Evolutionary conservation across 2,329 filamentous ascomycete genomes (phyloP).

Genomic region (Penicillium brevicompactum): DNA sequence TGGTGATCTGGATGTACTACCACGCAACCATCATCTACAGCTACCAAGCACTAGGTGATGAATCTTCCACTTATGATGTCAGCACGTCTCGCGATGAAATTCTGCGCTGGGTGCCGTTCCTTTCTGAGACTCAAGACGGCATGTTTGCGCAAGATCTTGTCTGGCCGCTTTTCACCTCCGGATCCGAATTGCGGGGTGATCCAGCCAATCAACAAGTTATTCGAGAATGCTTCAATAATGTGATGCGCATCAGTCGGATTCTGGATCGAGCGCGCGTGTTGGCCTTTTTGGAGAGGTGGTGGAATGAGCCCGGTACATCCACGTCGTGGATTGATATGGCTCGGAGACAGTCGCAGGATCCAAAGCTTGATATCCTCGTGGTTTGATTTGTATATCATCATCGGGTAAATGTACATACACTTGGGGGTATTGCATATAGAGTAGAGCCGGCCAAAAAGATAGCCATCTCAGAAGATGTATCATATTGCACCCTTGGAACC

Average conservation of each 20-base stretch:
- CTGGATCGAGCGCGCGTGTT: constrained; percentile 10
- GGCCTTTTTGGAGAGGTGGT: constrained; percentile 11
- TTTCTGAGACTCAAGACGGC: constrained; percentile 10
- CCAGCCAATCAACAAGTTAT: constrained; percentile 2
- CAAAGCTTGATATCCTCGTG: constrained; percentile 13
- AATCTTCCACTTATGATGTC: background rate
- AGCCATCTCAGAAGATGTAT: no score
- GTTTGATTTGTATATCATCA: background rate
- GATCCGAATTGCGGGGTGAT: constrained; percentile 22
- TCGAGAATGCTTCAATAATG: background rate
- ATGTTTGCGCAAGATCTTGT: constrained; percentile 29
- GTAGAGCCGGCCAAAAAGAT: no score
- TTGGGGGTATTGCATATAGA: no score
- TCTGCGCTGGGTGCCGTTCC: constrained; percentile 5
- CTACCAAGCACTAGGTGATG: constrained; percentile 16
- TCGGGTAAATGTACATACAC: no score
- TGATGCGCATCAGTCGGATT: constrained; percentile 15
- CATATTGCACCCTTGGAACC: no score
- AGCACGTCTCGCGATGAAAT: constrained; percentile 12
- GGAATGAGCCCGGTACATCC: background rate
- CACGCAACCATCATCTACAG: constrained; percentile 23
- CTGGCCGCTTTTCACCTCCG: constrained; percentile 31
- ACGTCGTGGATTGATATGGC: constrained; percentile 19
- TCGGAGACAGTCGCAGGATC: constrained; percentile 4
- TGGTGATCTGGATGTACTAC: constrained; percentile 18